Percentiles rank a stretch among this genome's conserved stretches.
phyloP scores from a whole-genome alignment of 352 stramenopile genomes.

The Pythium plurisporium region DNA sequence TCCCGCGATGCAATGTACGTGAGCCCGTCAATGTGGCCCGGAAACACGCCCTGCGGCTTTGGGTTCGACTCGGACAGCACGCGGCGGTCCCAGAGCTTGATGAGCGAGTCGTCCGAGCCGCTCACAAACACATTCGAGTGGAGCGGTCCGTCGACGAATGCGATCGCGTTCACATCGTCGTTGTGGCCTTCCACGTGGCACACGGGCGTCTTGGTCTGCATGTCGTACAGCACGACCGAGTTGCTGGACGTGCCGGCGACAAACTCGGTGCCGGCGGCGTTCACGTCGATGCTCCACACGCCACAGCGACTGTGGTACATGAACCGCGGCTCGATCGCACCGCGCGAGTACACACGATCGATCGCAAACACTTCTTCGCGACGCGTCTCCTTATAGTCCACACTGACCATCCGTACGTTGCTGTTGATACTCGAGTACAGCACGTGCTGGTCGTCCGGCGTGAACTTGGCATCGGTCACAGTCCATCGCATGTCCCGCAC shows the following conservation, averaged over 20 bases:
- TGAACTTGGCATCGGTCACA: conserved; percentile 82
- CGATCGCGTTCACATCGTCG: conserved; percentile 81
- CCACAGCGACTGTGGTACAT: conserved; percentile 48
- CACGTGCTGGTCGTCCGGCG: conserved; percentile 57
- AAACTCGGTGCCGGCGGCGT: conserved; percentile 73
- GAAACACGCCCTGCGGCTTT: conserved; percentile 74
- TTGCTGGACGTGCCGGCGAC: conserved; percentile 73
- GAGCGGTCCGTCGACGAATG: conserved; percentile 74
- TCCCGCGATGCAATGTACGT: conserved; percentile 79
- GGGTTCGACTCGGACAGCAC: conserved; percentile 70
- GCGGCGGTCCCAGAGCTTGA: conserved; percentile 84
- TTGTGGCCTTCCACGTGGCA: conserved; percentile 69
- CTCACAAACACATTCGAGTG: conserved; percentile 85
- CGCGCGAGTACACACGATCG: neutral
- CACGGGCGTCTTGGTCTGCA: conserved; percentile 59
- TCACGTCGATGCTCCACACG: conserved; percentile 78
- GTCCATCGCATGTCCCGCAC: conserved; percentile 80
- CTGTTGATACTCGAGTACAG: conserved; percentile 82
- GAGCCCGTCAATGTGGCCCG: conserved; percentile 76
- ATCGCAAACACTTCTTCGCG: conserved; percentile 53
- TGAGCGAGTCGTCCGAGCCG: conserved; percentile 76
- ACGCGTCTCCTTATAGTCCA: conserved; percentile 46
- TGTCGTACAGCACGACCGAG: conserved; percentile 77
- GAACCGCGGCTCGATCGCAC: neutral
- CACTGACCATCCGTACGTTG: conserved; percentile 77